A percentile compares a stretch with the other conserved stretches of the same genome.
phyloP scores from a whole-genome alignment of 1,139 yeast genomes.

The Lodderomyces oxycetoniae region DNA sequence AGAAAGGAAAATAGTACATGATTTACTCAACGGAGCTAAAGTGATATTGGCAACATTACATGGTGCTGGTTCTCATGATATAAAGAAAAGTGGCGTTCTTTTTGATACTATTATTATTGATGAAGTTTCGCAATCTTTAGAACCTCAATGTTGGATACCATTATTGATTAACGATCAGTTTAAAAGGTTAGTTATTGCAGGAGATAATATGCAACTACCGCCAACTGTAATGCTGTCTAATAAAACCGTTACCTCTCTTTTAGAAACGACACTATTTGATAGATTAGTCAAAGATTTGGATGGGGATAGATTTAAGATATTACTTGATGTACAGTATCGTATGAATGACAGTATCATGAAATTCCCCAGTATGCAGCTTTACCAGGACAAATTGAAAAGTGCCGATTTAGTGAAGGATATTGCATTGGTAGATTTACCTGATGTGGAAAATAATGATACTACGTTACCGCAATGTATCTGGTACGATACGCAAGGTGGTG shows the following conservation, averaged over 20 bases:
- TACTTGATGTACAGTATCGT: slow-evolving; percentile 75
- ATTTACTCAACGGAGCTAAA: slow-evolving; percentile 54
- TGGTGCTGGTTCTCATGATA: slow-evolving; percentile 75
- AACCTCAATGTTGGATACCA: slow-evolving; percentile 98
- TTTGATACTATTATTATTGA: slow-evolving; percentile 87
- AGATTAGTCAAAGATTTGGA: slow-evolving; percentile 56
- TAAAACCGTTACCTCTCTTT: slow-evolving; percentile 16
- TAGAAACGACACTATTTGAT: slow-evolving; percentile 67
- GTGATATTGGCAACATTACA: slow-evolving; percentile 83
- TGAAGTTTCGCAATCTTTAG: slow-evolving; percentile 91
- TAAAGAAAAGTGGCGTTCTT: slow-evolving; percentile 36
- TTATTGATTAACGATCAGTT: slow-evolving; percentile 60
- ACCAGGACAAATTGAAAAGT: slow-evolving; percentile 60
- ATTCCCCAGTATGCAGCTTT: slow-evolving; percentile 69
- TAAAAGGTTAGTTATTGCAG: slow-evolving; percentile 66
- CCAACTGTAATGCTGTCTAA: slow-evolving; percentile 53
- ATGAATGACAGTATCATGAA: slow-evolving; percentile 78
- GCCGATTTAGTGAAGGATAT: slow-evolving; percentile 53
- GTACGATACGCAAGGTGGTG: slow-evolving; percentile 95
- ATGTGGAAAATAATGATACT: slow-evolving; percentile 40
- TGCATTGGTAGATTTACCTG: slow-evolving; percentile 51
- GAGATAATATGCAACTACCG: slow-evolving; percentile 85
- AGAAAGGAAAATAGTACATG: slow-evolving; percentile 60
- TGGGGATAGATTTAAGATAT: slow-evolving; percentile 45
- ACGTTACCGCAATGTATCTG: slow-evolving; percentile 46